Conservation (phyloP, 2,329 filamentous ascomycete species). For the Dryadomyces sulphureus region DNA sequence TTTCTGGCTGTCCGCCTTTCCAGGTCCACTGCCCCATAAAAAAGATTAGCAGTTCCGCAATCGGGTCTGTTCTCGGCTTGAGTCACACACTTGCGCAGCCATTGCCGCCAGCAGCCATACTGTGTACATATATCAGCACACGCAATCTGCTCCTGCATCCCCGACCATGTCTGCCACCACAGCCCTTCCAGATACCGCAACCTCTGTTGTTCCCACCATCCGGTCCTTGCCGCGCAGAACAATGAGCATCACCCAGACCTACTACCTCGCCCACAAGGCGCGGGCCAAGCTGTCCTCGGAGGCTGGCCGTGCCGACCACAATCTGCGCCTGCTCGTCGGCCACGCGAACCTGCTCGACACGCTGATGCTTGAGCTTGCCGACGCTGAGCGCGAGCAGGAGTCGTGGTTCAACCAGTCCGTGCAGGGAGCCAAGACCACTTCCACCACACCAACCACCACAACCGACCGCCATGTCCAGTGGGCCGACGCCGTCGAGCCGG, state of each 20-base stretch:
- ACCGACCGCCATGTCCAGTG: conserved; percentile 70
- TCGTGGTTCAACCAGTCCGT: conserved; percentile 96
- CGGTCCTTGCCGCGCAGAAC: conserved; percentile 48
- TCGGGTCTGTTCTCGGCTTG: conserved; percentile 9
- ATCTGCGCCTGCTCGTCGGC: conserved; percentile 87
- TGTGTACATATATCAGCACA: no score
- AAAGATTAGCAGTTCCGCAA: conserved; percentile 8
- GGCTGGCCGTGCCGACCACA: conserved; percentile 80
- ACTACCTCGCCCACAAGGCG: conserved; percentile 95
- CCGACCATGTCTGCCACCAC: not conserved
- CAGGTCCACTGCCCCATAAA: conserved; percentile 6
- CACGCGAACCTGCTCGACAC: conserved; percentile 97
- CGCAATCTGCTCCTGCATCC: no score
- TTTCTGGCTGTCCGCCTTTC: not conserved
- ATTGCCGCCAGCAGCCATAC: no score
- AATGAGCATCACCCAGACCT: conserved; percentile 97
- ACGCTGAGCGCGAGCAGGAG: conserved; percentile 91
- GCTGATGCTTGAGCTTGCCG: conserved; percentile 77
- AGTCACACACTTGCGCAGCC: conserved; percentile 1
- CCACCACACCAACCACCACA: conserved; percentile 14
- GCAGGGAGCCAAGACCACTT: conserved; percentile 36
- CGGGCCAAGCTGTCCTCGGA: conserved; percentile 90
- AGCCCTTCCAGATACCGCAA: not conserved
- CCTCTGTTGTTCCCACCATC: not conserved
- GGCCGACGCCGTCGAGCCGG: conserved; percentile 51